Evolutionary conservation across 345 rosid species (phyloP).

Genomic region (Odontarrhena argentea): DNA sequence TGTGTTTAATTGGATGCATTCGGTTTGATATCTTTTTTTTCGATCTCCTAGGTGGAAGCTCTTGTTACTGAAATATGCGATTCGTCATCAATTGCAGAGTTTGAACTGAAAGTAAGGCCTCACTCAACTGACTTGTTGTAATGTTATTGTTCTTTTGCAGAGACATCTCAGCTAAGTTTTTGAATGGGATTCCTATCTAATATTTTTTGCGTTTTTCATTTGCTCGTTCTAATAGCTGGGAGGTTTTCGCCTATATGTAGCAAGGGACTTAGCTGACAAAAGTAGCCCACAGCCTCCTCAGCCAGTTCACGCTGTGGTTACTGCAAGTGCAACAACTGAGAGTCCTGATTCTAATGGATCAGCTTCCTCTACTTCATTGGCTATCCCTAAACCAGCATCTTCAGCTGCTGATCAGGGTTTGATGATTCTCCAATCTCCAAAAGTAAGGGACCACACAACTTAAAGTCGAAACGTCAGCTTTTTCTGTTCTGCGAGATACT

Average conservation of each 20-base stretch:
- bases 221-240: conserved; percentile 56
- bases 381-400: conserved; percentile 53
- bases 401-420: conserved; percentile 85
- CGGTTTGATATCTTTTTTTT: conserved; percentile 4
- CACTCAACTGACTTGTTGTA: conserved; percentile 6
- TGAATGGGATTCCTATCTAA: conserved; percentile 22
- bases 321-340: conserved; percentile 36
- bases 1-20: not conserved
- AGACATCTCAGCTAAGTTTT: not conserved
- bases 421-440: conserved; percentile 74
- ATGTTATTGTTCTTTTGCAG: conserved; percentile 21
- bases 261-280: conserved; percentile 50
- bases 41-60: conserved; percentile 64
- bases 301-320: conserved; percentile 43
- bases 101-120: conserved; percentile 74
- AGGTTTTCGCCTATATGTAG: conserved; percentile 75
- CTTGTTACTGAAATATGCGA: conserved; percentile 73
- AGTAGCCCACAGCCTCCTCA: conserved; percentile 47
- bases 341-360: conserved; percentile 46
- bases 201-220: conserved; percentile 18
- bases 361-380: conserved; percentile 60
- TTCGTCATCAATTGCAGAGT: conserved; percentile 74
- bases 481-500: conserved; percentile 6
- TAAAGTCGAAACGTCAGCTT: not conserved
- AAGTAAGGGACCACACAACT: conserved; percentile 52